Base-by-base conservation (phyloP, 805 yeast genomes). In the Zygosaccharomyces lentus region DNA sequence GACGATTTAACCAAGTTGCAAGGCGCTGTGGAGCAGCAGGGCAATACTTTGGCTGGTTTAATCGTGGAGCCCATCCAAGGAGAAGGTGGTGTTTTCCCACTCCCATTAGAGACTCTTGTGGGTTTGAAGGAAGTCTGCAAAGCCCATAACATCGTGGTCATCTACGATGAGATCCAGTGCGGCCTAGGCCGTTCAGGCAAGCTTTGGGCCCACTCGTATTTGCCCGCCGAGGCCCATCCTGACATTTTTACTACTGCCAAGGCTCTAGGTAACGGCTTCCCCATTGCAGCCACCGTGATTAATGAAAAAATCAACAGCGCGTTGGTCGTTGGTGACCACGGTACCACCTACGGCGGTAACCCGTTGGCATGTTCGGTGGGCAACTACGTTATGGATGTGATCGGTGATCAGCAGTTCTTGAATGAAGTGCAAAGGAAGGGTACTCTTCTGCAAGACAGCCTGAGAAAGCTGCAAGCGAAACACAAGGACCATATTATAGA, bases 41-140 rank as follows among this genome's bases (percentile, higher is more conserved):
- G 53, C 2, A 64, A 78, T 26, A 76, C 85, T 37, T 21, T 61
- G 13, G 87, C 96, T 56, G 99, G 90, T 44, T 93, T 93, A 25
- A 93, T 93, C 46, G 82, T 93, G 31, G 99, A 93, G 69, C 99
- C 99, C 17, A 83, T 93, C 48, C 99, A 93, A 72, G 99, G 98
- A 55, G 99, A 91, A 70, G 98, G 99, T 47, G 99, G 99, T 47
- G 82, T 91, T 15, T 80, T 81, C 59, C 80, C 83, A 16, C 77
- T 87, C 48, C 73, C 77, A 31, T 55, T 67, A 0, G 86, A 81
- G 35, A 89, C 87, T 61, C 72, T 91, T 51, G 61, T 72, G 3
- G 80, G 78, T 41, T 70, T 91, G 62, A 82, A 84, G 55, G 66
- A 77, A 56, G 67, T 85, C 46, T 87, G 96, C 64, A 69, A 71